Evolutionary conservation across 805 yeast species (phyloP), one percentile per base, ranked within the genome.

Genomic region (Metschnikowia kunwiensis): DNA sequence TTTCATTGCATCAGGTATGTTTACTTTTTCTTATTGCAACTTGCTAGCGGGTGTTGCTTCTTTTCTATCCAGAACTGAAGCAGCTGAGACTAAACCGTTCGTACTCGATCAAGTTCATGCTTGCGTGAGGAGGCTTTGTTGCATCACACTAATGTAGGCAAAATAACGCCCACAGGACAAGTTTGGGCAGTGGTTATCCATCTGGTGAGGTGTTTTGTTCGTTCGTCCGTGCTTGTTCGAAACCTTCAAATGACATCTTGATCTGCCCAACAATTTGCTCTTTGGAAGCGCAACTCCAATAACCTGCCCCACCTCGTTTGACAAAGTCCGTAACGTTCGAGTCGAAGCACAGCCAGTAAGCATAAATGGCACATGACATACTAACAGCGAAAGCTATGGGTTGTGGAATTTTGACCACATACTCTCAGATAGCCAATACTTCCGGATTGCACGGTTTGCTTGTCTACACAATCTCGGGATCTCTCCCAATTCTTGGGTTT

Each of bases 361-460:
- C n/a, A n/a, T n/a, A n/a, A n/a, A n/a, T n/a, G n/a, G 11, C 24
- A 21, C 11, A n/a, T 21, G 24, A 16, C 15, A 14, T 39, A 47
- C 51, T 47, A 47, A 47, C 48, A 24, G 2, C n/a, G 15, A 13
- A 22, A 82, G 93, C 86, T 31, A 70, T 86, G 81, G 96, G 96
- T 34, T 83, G 86, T 61, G 96, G 96, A 59, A 77, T 87, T 36
- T 64, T 89, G 24, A 76, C 93, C 8, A 84, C 96, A 0, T 89
- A 86, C 51, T 80, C 95, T 2, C 82, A 87, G 60, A 83, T 89
- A 46, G 95, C 91, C 3, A 87, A 87, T 44, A 65, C 80, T 36
- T 77, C 91, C 1, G 97, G 97, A 23, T 67, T 89, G 28, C 95
- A 88, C 50, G 96, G 96, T 3, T 68, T 89, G 31, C 55, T 89